Percentiles rank a stretch among this genome's conserved stretches.
These are phyloP conservation scores for Paspalum notatum DNA, from an alignment of 176 grass and related monocot genomes.

Conservation along the genomic window DNA sequence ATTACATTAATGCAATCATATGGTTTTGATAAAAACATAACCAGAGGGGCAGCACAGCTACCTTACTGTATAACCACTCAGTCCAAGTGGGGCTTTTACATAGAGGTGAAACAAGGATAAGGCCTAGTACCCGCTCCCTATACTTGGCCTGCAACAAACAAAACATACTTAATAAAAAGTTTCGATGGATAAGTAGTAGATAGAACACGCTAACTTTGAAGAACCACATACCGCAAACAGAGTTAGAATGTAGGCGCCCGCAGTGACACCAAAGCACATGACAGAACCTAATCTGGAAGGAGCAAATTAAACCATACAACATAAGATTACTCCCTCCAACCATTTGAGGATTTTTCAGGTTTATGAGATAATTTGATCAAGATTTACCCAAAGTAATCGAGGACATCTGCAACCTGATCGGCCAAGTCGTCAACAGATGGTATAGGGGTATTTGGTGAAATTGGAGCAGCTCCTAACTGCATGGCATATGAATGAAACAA, in stretches of 20 bases:
- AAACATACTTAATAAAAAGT: slow-evolving; percentile 15
- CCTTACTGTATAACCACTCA: slow-evolving; percentile 97
- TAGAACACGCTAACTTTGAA: slow-evolving; percentile 12
- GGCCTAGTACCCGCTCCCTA: slow-evolving; percentile 87
- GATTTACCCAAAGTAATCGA: slow-evolving; percentile 97
- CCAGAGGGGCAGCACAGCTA: slow-evolving; percentile 34
- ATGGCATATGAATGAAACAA: slow-evolving; percentile 44
- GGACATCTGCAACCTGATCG: slow-evolving; percentile 88
- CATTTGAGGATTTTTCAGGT: neutral
- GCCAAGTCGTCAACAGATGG: slow-evolving; percentile 85
- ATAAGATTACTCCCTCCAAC: slow-evolving; percentile 17
- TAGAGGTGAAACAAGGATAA: slow-evolving; percentile 91
- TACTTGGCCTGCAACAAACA: slow-evolving; percentile 77
- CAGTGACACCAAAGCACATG: slow-evolving; percentile 96
- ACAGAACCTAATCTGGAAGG: slow-evolving; percentile 88
- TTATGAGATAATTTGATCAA: slow-evolving; percentile 7
- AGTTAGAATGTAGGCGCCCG: slow-evolving; percentile 97
- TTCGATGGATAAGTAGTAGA: neutral
- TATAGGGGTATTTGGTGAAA: slow-evolving; percentile 64
- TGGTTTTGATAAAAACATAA: slow-evolving; percentile 7
- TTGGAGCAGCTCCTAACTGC: slow-evolving; percentile 97
- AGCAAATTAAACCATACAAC: slow-evolving; percentile 46
- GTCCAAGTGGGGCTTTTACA: slow-evolving; percentile 93
- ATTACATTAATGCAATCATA: slow-evolving; percentile 31
- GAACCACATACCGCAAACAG: slow-evolving; percentile 82